phyloP scores from a whole-genome alignment of 306 rosid species.

The Betula pendula region DNA sequence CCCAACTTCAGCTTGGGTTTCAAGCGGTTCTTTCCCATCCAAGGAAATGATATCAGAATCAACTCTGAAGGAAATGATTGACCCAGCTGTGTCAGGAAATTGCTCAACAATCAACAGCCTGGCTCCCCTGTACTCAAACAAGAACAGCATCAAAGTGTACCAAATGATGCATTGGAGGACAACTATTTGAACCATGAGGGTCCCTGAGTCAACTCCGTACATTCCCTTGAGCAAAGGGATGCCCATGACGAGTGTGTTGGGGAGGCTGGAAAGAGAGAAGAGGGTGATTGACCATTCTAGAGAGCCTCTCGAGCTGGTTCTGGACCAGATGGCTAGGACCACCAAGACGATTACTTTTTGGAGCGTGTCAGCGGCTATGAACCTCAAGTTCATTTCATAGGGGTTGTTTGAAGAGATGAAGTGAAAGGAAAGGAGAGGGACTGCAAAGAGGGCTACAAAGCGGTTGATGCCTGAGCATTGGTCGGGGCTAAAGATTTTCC shows the following conservation, averaged over 20 bases:
- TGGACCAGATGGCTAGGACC: conserved; percentile 54
- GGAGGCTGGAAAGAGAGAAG: conserved; percentile 77
- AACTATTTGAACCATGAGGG: conserved; percentile 74
- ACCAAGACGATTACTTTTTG: conserved; percentile 59
- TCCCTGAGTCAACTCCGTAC: conserved; percentile 65
- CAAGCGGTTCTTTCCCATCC: conserved; percentile 79
- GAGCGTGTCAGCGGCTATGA: conserved; percentile 75
- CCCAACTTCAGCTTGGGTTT: conserved; percentile 77
- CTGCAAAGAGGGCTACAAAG: conserved; percentile 85
- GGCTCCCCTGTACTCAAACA: conserved; percentile 86
- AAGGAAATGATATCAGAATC: conserved; percentile 74
- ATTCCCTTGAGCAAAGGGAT: conserved; percentile 76
- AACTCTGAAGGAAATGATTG: conserved; percentile 70
- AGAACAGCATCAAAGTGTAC: conserved; percentile 80
- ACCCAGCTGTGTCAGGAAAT: conserved; percentile 79
- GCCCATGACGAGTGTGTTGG: conserved; percentile 87
- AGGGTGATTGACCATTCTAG: conserved; percentile 80
- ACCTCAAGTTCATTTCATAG: conserved; percentile 70
- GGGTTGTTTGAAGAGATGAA: conserved; percentile 85
- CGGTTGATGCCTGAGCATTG: conserved; percentile 91
- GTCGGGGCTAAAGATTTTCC: conserved; percentile 84
- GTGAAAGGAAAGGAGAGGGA: conserved; percentile 81
- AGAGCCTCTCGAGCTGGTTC: conserved; percentile 55
- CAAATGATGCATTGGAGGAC: conserved; percentile 81
- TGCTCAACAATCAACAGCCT: conserved; percentile 67